Evolutionary conservation across 805 yeast species (phyloP).

Genomic region (Candida sphagnicola): DNA sequence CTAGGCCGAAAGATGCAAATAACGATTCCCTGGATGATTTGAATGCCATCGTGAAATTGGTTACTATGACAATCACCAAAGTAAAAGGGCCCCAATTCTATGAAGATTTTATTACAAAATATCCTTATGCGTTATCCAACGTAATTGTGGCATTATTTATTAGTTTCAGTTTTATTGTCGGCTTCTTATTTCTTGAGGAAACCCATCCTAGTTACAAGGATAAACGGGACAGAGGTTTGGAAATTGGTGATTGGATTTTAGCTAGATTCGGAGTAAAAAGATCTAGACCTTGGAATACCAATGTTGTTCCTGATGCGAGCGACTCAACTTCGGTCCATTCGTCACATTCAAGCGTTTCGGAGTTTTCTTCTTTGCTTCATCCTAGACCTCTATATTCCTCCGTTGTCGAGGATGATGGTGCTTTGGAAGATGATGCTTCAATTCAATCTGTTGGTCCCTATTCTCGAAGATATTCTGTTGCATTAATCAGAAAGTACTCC

Average conservation of each 20-base stretch:
- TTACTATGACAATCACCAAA: constrained; percentile 11
- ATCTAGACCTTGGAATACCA: background rate
- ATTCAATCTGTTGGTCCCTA: constrained; percentile 9
- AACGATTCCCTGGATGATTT: background rate
- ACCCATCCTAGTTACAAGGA: constrained; percentile 23
- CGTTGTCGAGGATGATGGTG: background rate
- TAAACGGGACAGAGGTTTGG: constrained; percentile 28
- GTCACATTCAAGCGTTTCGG: background rate
- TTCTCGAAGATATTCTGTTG: constrained; percentile 16
- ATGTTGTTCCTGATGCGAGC: background rate
- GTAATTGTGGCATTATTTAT: constrained; percentile 28
- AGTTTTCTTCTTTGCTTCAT: constrained; percentile 2
- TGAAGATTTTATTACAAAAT: constrained; percentile 22
- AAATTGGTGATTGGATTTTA: constrained; percentile 32
- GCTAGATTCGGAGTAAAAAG: constrained; percentile 16
- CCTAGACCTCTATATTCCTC: constrained; percentile 4
- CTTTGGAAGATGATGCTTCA: constrained; percentile 9
- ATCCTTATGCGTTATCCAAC: constrained; percentile 39
- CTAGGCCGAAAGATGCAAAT: constrained; percentile 31
- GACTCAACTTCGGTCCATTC: too few species aligned
- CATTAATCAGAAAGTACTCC: constrained; percentile 18
- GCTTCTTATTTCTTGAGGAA: constrained; percentile 36
- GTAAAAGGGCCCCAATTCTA: constrained; percentile 10
- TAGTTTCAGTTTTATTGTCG: constrained; percentile 21
- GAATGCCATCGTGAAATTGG: constrained; percentile 1